Conservation (phyloP, 129 eudicot genomes). For the Deinandra increscens region DNA sequence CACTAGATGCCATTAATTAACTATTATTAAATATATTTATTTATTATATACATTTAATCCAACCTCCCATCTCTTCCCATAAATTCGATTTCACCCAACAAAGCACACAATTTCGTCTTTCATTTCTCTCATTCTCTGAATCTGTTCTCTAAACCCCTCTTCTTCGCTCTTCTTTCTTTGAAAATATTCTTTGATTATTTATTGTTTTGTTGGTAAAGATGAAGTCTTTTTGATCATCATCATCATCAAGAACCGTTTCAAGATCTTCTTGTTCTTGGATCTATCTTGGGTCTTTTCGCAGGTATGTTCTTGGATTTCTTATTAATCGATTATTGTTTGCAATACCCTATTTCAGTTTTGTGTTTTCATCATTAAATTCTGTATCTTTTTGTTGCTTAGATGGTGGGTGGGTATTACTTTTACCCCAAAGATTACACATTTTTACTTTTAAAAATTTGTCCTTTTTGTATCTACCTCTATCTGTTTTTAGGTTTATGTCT, state of each 20-base stretch:
- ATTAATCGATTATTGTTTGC: slow-evolving; percentile 12
- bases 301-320: slow-evolving; percentile 15
- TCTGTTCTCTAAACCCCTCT: slow-evolving; percentile 15
- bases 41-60: background rate
- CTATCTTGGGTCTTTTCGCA: slow-evolving; percentile 7
- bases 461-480: slow-evolving; percentile 9
- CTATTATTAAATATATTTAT: slow-evolving; percentile 1
- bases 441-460: background rate
- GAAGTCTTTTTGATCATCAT: slow-evolving; percentile 24
- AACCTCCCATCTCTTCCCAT: slow-evolving; percentile 7
- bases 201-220: slow-evolving; percentile 16
- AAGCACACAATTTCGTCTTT: slow-evolving; percentile 33
- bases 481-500: slow-evolving; percentile 13
- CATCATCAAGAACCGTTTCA: slow-evolving; percentile 16
- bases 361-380: background rate
- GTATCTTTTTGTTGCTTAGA: slow-evolving; percentile 8
- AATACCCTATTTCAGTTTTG: slow-evolving; percentile 28
- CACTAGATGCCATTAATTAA: no score
- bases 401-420: slow-evolving; percentile 25
- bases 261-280: slow-evolving; percentile 29
- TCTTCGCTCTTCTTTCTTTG: slow-evolving; percentile 14
- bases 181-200: slow-evolving; percentile 15
- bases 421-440: background rate
- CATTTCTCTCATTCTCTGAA: slow-evolving; percentile 23
- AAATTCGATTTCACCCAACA: slow-evolving; percentile 25